Conservation (phyloP, 2,329 filamentous ascomycete genomes). For the Aspergillus udagawae region DNA sequence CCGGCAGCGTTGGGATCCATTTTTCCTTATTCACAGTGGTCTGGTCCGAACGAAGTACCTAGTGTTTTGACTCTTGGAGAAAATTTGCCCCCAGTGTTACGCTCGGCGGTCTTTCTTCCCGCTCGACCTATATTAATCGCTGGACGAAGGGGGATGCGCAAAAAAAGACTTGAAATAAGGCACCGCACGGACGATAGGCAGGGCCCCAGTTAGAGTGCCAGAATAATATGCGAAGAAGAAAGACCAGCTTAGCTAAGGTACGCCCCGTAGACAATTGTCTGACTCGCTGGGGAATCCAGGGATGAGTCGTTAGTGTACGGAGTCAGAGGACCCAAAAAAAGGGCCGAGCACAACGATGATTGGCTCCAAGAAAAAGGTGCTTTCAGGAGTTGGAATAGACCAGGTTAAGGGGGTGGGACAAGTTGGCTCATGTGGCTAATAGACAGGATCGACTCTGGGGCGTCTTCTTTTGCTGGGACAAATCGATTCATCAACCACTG, state of each 20-base stretch:
- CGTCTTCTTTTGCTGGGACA: background rate
- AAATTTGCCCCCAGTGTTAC: background rate
- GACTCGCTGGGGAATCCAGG: background rate
- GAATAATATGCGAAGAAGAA: too few species aligned
- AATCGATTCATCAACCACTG: background rate
- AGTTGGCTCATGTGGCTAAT: background rate
- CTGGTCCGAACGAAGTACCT: background rate
- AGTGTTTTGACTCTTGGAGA: background rate
- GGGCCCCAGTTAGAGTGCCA: too few species aligned
- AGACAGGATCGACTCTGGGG: background rate
- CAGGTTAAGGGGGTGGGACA: background rate
- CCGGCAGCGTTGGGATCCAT: conserved; percentile 31
- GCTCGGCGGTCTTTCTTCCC: background rate
- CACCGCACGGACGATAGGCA: background rate
- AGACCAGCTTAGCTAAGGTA: background rate
- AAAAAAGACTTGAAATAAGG: background rate
- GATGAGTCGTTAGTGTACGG: background rate
- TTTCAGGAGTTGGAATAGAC: background rate
- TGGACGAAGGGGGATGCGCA: background rate
- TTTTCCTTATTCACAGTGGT: conserved; percentile 3
- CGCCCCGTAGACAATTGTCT: background rate
- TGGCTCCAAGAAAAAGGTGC: background rate
- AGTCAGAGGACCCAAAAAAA: background rate
- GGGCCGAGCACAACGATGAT: background rate
- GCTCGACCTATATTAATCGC: background rate